These are phyloP conservation scores for Didymella exigua DNA, from an alignment of 2,329 filamentous ascomycete genomes.

Conservation along the genomic window DNA sequence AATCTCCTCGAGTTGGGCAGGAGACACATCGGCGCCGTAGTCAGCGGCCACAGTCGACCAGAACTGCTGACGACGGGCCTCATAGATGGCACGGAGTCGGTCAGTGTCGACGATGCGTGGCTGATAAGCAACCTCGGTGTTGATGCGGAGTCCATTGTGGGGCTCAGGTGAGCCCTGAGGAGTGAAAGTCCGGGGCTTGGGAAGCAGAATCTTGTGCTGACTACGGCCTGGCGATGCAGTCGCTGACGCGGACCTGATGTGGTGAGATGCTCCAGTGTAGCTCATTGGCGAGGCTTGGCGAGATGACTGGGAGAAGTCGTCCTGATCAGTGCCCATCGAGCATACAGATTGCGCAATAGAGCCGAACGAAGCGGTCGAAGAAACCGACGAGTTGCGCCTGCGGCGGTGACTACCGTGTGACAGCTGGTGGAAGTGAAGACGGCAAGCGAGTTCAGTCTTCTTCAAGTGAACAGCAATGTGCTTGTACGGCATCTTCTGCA, in stretches of 20 bases:
- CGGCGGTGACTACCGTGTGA: constrained; percentile 81
- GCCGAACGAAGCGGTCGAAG: constrained; percentile 57
- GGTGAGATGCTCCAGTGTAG: constrained; percentile 51
- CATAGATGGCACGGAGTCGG: constrained; percentile 73
- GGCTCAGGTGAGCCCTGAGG: constrained; percentile 48
- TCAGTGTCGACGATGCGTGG: constrained; percentile 64
- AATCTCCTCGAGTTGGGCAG: constrained; percentile 71
- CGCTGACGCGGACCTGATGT: constrained; percentile 38
- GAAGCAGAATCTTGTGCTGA: constrained; percentile 60
- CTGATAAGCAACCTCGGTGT: constrained; percentile 53
- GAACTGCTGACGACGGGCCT: constrained; percentile 71
- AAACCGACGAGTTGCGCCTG: constrained; percentile 74
- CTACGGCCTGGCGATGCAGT: constrained; percentile 62
- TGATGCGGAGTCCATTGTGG: constrained; percentile 50
- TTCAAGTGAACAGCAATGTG: constrained; percentile 84
- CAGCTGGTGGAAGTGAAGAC: constrained; percentile 85
- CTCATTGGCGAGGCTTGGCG: constrained; percentile 51
- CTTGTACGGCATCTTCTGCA: constrained; percentile 90
- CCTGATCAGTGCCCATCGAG: constrained; percentile 44
- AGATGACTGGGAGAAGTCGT: constrained; percentile 45
- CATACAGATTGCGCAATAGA: constrained; percentile 48
- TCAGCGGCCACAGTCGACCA: constrained; percentile 75
- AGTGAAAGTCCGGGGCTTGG: constrained; percentile 63
- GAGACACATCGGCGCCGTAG: constrained; percentile 68
- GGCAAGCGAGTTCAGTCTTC: constrained; percentile 87